Conservation (phyloP, 2,329 filamentous ascomycete species). For the Ploettnerulaceae sp. region DNA sequence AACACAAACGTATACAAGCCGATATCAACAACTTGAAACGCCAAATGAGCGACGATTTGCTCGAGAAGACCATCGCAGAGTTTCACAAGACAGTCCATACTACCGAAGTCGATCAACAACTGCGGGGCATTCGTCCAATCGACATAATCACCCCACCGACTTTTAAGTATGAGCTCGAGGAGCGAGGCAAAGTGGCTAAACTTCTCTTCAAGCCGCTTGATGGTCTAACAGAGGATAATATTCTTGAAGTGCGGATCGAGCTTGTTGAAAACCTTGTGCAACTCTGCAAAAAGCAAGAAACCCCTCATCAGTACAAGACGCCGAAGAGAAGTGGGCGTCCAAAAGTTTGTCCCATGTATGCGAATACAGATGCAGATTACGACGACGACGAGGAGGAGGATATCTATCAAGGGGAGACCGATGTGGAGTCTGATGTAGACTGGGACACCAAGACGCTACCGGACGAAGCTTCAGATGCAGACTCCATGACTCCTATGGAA, state of each 20-base stretch:
- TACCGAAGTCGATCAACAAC: slow-evolving; percentile 22
- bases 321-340: background rate
- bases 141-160: background rate
- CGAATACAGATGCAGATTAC: background rate
- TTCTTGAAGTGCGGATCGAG: too few species aligned
- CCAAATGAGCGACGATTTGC: slow-evolving; percentile 17
- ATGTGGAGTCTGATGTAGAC: too few species aligned
- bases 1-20: slow-evolving; percentile 17
- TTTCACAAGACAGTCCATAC: slow-evolving; percentile 25
- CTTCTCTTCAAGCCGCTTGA: background rate
- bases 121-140: slow-evolving; percentile 23
- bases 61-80: slow-evolving; percentile 21
- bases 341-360: background rate
- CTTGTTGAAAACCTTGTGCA: background rate
- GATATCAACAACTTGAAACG: slow-evolving; percentile 21
- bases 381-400: background rate
- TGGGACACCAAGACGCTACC: too few species aligned
- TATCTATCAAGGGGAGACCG: too few species aligned
- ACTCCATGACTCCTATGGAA: too few species aligned
- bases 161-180: background rate
- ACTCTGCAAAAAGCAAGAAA: background rate
- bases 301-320: background rate
- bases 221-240: background rate
- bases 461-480: too few species aligned
- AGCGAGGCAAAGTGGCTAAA: background rate